Base-by-base conservation (phyloP, 495 filamentous ascomycete genomes). In the Polyplosphaeria fusca region DNA sequence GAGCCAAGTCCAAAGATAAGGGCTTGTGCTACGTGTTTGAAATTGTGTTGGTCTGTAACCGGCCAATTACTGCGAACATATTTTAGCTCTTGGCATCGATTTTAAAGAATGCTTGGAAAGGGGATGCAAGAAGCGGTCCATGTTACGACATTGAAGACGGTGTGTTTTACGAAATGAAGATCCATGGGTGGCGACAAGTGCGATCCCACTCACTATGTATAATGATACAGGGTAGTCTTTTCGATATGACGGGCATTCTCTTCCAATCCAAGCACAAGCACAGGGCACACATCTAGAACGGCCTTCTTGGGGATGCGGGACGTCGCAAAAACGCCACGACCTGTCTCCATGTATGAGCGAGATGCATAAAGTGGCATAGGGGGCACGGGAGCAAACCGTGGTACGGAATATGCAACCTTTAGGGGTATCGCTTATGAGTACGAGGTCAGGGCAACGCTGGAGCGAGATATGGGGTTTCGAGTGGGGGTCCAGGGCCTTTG, bases 1-100 rank as follows among this genome's bases (percentile, higher is more conserved):
- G 69, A 73, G 23, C 81, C 82, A 2, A 84, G 67, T 4, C 80
- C 79, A 9, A 82, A 70, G 20, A 80, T 64, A 11, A 82, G 58
- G n/a, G 81, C 82, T 65, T 84, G 78, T 3, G 61, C 61, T 47
- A 60, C 67, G 39, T 55, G 55, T 22, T 43, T 64, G 12, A 46
- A 52, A 27, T 58, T 58, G 20, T 47, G 22, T 44, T 14, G 1
- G 20, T 59, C 47, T 42, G 62, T 44, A 39, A 60, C 38, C 4
- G 74, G 74, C 71, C 74, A 74, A 58, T 75, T 76, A 63, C 68
- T 76, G 38, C 5, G 7, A 7, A 30, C n/a, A 27, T 5, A 20
- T 24, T 26, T 47, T 39, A 35, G 22, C n/a, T n/a, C n/a, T n/a
- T 35, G 14, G 7, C 30, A 35, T 35, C 30, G 7, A 14, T 35